Evolutionary conservation across 2,329 filamentous ascomycete species (phyloP).

Genomic region (Aureobasidium sp.): DNA sequence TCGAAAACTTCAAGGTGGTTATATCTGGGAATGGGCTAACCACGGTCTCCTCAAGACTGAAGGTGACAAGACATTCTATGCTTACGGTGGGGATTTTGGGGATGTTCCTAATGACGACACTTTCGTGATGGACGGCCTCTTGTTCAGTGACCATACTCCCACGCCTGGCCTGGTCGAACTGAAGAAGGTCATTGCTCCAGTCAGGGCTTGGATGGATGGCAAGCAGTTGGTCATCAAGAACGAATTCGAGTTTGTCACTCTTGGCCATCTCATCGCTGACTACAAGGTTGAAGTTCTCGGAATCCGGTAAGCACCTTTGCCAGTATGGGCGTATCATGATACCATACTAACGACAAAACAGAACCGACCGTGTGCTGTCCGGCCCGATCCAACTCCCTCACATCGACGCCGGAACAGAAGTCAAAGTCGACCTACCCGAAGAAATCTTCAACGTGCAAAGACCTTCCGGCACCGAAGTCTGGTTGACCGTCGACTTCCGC

Average conservation of each 20-base stretch:
- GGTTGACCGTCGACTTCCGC: conserved; percentile 41
- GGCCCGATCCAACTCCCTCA: conserved; percentile 52
- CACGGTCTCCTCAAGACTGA: conserved; percentile 38
- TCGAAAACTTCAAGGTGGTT: conserved; percentile 57
- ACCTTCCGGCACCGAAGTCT: conserved; percentile 33
- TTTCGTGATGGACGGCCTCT: conserved; percentile 41
- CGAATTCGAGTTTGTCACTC: conserved; percentile 25
- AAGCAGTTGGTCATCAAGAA: conserved; percentile 25
- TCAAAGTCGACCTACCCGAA: conserved; percentile 5
- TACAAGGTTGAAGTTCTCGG: conserved; percentile 9
- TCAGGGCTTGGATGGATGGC: conserved; percentile 19
- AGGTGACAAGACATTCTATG: conserved; percentile 35
- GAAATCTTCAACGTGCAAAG: not conserved
- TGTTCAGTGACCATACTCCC: conserved; percentile 36
- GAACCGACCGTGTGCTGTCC: conserved; percentile 68
- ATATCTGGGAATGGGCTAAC: conserved; percentile 43
- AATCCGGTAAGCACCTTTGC: too few species aligned
- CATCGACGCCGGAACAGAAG: not conserved
- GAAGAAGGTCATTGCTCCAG: conserved; percentile 40
- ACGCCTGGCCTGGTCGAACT: conserved; percentile 38
- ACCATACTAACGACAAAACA: too few species aligned
- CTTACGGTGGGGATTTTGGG: conserved; percentile 39
- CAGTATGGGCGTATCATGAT: too few species aligned
- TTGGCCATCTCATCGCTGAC: conserved; percentile 13
- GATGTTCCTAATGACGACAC: conserved; percentile 36